Evolutionary conservation across 2,329 filamentous ascomycete genomes (phyloP), one percentile per base, ranked within the genome.

Genomic region (Phialophora verrucosa): DNA sequence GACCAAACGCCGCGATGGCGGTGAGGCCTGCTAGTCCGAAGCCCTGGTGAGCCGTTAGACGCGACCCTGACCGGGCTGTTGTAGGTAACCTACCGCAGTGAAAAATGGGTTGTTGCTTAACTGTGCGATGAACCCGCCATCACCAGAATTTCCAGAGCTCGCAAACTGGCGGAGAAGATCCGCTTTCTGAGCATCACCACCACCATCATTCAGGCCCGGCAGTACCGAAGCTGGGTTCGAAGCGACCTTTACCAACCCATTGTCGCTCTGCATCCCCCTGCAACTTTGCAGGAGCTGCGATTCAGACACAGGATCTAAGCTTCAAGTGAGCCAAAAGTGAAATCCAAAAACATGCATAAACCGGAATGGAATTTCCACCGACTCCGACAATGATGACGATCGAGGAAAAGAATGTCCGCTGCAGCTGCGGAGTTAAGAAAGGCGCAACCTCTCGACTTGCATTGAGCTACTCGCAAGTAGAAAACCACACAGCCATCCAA

Each of bases 21-120:
- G 93, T 95, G 60, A 99, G 84, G 32, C 91, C 91, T 67, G 93
- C 95, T 61, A 99, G 90, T 72, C 95, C 95, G 73, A 98, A 91
- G 73, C 95, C 93, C 81, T 87, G 75, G 65, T 42, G 25, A 27
- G 27, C 38, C 31, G 25, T 68, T 31, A 59, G 25, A 14, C 49
- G 17, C 20, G n/a, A 6, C 12, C 47, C 17, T 17, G 3, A 11
- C 38, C 4, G 49, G 7, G 49, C 6, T 38, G 20, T 2, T 5
- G n/a, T 29, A 31, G 12, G 29, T 25, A n/a, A 60, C 76, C 68
- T 78, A 83, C 81, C 56, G 81, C 82, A 49, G 82, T 83, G 73
- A 83, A 83, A 66, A 83, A 81, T 38, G 82, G 81, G 73, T 83
- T 83, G 71, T 72, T 78, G 11, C 79, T 75, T 51, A 83, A 73